Evolutionary conservation across 805 yeast genomes (phyloP), one percentile per base, ranked within the genome.

Genomic region (Starmerella khaoyaiensis): DNA sequence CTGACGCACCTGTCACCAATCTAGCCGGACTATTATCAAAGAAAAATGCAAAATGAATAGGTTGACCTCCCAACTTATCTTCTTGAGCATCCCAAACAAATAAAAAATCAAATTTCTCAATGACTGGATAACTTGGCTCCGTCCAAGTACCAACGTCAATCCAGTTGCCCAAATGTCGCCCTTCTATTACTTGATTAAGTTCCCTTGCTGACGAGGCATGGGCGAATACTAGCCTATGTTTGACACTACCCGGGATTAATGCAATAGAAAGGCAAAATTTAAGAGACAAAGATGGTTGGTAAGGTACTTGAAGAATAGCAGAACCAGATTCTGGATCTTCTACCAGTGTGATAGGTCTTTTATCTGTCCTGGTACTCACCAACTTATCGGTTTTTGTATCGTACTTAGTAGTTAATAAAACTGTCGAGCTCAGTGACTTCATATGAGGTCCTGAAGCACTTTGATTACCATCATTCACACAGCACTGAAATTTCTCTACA

Each of bases 111-210:
- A 87, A 57, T 65, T 84, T 41, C 93, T 95, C 4, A 95, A 86
- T 76, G 83, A 84, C 64, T 94, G 96, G 41, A 63, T 83, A 26
- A 87, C 94, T 0, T 66, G 95, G 44, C 30, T 33, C 36, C 12
- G 34, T 33, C 30, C 34, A 41, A 16, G 23, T 24, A 12, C 39
- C 39, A 8, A 41, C 39, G 15, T 38, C 36, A 6, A 28, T 25
- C 41, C 45, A 41, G 28, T 29, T 26, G 20, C 31, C 45, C 17
- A 36, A 30, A 30, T 25, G 36, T n/a, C 34, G 34, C 6, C 6
- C 10, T 24, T 19, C n/a, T 10, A 41, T 19, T 14, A 30, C 23
- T 2, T 20, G 30, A 21, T 34, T 27, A 18, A 41, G 35, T 21
- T 37, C 42, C 21, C 20, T 22, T 4, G 31, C 35, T 16, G 45